Evolutionary conservation across 2,329 filamentous ascomycete genomes (phyloP).

Genomic region (Penicillium sp.): DNA sequence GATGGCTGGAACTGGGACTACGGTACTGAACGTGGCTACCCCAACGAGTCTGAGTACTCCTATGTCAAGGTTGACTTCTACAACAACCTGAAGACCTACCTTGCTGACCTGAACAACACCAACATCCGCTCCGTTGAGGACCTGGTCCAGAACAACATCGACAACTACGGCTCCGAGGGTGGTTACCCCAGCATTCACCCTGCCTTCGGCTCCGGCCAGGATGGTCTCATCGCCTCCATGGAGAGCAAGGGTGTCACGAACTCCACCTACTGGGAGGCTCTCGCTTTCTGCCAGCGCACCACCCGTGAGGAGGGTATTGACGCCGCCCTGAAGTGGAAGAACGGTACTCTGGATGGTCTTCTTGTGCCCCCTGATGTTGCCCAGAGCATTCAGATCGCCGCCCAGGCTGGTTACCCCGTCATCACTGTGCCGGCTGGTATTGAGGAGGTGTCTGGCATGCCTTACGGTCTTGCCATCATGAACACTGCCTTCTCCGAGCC

Average conservation of each 20-base stretch:
- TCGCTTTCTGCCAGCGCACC: slow-evolving; percentile 59
- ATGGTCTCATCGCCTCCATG: slow-evolving; percentile 65
- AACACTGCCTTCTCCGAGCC: slow-evolving; percentile 62
- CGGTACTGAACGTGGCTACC: slow-evolving; percentile 59
- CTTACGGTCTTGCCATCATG: slow-evolving; percentile 61
- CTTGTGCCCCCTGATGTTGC: slow-evolving; percentile 68
- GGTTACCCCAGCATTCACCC: slow-evolving; percentile 61
- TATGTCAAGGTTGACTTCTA: slow-evolving; percentile 65
- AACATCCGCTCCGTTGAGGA: slow-evolving; percentile 61
- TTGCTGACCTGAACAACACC: slow-evolving; percentile 63
- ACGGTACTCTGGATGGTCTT: slow-evolving; percentile 57
- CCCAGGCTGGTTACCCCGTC: slow-evolving; percentile 73
- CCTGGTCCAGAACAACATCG: slow-evolving; percentile 63
- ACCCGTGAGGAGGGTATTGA: slow-evolving; percentile 68
- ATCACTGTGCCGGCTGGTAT: slow-evolving; percentile 67
- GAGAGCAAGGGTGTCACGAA: slow-evolving; percentile 61
- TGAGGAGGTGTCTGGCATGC: slow-evolving; percentile 56
- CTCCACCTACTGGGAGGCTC: slow-evolving; percentile 66
- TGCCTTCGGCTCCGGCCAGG: slow-evolving; percentile 69
- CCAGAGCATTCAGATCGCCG: slow-evolving; percentile 67
- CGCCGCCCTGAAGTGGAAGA: slow-evolving; percentile 56
- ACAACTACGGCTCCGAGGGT: slow-evolving; percentile 66
- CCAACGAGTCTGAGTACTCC: slow-evolving; percentile 74
- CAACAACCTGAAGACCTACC: slow-evolving; percentile 64
- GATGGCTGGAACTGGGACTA: slow-evolving; percentile 75